phyloP scores from a whole-genome alignment of 2,329 filamentous ascomycete genomes.

The Fusarium devonianum region DNA sequence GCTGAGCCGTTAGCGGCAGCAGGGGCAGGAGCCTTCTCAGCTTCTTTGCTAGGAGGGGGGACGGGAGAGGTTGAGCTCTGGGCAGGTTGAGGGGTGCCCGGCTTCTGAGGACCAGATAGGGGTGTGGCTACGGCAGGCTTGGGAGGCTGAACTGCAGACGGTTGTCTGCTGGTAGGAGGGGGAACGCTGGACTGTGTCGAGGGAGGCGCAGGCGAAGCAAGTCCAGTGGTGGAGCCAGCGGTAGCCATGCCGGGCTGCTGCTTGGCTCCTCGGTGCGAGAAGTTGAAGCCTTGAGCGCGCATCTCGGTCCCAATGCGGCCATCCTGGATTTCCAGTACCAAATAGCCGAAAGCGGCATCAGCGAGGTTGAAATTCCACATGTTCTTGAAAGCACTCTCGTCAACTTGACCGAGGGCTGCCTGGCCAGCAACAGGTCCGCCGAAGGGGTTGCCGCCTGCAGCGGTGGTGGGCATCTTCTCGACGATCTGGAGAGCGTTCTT shows the following conservation, averaged over 20 bases:
- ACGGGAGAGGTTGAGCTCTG: conserved; percentile 51
- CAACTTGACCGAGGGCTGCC: conserved; percentile 82
- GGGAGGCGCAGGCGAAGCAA: conserved; percentile 48
- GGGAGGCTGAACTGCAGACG: conserved; percentile 48
- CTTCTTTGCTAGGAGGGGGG: conserved; percentile 58
- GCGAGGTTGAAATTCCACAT: conserved; percentile 99
- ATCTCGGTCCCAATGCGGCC: conserved; percentile 98
- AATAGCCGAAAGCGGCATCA: conserved; percentile 95
- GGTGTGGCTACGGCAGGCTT: conserved; percentile 54
- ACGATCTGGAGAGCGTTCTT: conserved; percentile 92
- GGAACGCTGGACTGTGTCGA: conserved; percentile 48
- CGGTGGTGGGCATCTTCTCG: conserved; percentile 96
- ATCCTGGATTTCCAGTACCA: conserved; percentile 93
- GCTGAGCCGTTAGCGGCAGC: conserved; percentile 61
- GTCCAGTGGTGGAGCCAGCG: conserved; percentile 41
- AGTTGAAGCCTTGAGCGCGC: conserved; percentile 99
- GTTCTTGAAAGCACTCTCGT: conserved; percentile 99
- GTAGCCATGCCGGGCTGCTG: conserved; percentile 59
- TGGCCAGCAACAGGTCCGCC: conserved; percentile 81
- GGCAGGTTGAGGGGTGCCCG: conserved; percentile 58
- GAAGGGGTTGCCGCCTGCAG: conserved; percentile 95
- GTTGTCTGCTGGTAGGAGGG: conserved; percentile 47
- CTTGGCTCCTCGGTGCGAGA: conserved; percentile 92
- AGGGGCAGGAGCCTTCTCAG: conserved; percentile 60
- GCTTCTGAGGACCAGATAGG: conserved; percentile 47